Conservation (phyloP, 1,139 yeast species). For the Taphrina betulina region DNA sequence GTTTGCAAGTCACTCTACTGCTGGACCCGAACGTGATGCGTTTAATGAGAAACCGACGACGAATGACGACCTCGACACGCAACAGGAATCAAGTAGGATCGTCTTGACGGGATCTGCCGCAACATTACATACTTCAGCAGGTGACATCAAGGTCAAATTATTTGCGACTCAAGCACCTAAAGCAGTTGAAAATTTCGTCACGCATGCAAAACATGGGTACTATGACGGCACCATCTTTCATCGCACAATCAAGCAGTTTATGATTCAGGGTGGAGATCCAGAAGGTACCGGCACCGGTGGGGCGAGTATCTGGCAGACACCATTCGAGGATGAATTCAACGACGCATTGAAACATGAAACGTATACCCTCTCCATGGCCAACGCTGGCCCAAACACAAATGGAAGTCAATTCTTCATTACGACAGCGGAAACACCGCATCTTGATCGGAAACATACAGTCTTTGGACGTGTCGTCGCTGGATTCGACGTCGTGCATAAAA, state of each 20-base stretch:
- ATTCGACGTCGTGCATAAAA: slow-evolving; percentile 44
- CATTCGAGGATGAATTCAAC: slow-evolving; percentile 51
- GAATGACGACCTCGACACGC: background rate
- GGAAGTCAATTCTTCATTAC: slow-evolving; percentile 66
- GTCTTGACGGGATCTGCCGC: slow-evolving; percentile 36
- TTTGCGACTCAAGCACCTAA: slow-evolving; percentile 48
- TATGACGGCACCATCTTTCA: slow-evolving; percentile 52
- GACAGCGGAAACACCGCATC: slow-evolving; percentile 49
- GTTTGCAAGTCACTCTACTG: slow-evolving; percentile 42
- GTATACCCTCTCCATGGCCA: slow-evolving; percentile 58
- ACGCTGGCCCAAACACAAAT: slow-evolving; percentile 61
- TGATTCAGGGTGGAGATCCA: slow-evolving; percentile 59
- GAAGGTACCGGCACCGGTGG: slow-evolving; percentile 56
- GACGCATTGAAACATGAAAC: slow-evolving; percentile 47
- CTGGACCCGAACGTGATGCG: slow-evolving; percentile 38
- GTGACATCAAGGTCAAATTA: slow-evolving; percentile 50
- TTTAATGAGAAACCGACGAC: slow-evolving; percentile 40
- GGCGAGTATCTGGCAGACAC: slow-evolving; percentile 49
- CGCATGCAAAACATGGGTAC: slow-evolving; percentile 47
- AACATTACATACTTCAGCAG: slow-evolving; percentile 50
- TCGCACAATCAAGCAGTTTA: slow-evolving; percentile 52
- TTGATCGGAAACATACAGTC: slow-evolving; percentile 58
- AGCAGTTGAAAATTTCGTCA: slow-evolving; percentile 51
- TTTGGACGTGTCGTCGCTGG: slow-evolving; percentile 56
- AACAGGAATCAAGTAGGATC: slow-evolving; percentile 37